Percentiles rank a stretch among this genome's conserved stretches.
Evolutionary conservation across 2,329 filamentous ascomycete genomes (phyloP).

Genomic region (Penicillium sp.): DNA sequence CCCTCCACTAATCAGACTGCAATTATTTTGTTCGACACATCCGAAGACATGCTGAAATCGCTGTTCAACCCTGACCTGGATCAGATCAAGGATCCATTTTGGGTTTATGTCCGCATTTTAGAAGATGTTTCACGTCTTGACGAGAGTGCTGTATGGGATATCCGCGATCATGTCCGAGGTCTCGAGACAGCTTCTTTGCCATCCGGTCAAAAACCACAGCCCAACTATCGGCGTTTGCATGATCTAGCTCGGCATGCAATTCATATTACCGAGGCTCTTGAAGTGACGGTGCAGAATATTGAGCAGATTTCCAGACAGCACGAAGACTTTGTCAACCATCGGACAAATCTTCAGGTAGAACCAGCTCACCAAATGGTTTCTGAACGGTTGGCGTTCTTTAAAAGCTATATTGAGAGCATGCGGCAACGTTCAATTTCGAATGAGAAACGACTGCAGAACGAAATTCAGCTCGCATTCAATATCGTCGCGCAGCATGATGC

Average conservation of each 20-base stretch:
- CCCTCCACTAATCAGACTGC: conserved; percentile 16
- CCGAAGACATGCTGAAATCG: not conserved
- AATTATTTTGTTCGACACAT: conserved; percentile 13
- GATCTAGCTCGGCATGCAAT: conserved; percentile 34
- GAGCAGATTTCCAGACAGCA: conserved; percentile 23
- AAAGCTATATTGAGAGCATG: conserved; percentile 22
- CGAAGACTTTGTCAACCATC: conserved; percentile 1
- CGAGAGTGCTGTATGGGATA: conserved; percentile 27
- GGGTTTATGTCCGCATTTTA: conserved; percentile 13
- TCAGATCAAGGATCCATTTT: conserved; percentile 19
- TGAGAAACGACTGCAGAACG: conserved; percentile 30
- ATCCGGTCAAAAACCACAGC: conserved; percentile 8
- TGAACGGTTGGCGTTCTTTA: conserved; percentile 21
- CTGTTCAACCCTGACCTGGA: not conserved
- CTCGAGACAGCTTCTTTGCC: conserved; percentile 21
- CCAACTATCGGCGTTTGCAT: conserved; percentile 27
- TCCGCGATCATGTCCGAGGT: conserved; percentile 25
- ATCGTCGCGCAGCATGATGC: conserved; percentile 32
- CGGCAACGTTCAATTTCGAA: conserved; percentile 29
- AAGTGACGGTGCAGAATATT: conserved; percentile 25
- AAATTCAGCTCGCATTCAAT: conserved; percentile 34
- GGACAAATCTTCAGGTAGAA: not conserved
- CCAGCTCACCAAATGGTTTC: conserved; percentile 15
- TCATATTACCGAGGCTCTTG: conserved; percentile 31
- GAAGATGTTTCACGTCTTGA: conserved; percentile 23